Evolutionary conservation across 83 land plant genomes (phyloP).

Genomic region (Diphasiastrum complanatum): DNA sequence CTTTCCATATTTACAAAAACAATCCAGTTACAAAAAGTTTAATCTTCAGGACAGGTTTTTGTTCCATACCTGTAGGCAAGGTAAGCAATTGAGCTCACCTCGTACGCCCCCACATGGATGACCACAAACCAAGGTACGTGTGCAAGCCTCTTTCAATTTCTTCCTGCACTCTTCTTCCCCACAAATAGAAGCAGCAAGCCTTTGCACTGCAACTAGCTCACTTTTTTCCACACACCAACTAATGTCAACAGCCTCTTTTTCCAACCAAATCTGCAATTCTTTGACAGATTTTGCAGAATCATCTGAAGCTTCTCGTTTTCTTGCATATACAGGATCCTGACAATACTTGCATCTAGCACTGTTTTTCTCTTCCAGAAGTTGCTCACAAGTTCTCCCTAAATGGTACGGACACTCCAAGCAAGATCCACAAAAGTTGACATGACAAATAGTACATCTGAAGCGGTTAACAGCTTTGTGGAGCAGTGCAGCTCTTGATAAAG

Average conservation of each 20-base stretch:
- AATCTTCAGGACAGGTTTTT: too few relatives aligned
- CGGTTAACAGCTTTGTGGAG: conserved; percentile 27
- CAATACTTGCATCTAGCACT: conserved; percentile 26
- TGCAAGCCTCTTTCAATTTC: conserved; percentile 26
- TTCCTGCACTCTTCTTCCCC: conserved; percentile 23
- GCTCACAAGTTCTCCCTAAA: conserved; percentile 34
- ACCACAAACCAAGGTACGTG: conserved; percentile 30
- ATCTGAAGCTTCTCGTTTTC: not conserved
- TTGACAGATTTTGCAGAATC: conserved; percentile 17
- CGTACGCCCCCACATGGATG: conserved; percentile 35
- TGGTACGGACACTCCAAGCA: conserved; percentile 34
- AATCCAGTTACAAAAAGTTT: too few relatives aligned
- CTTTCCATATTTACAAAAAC: too few relatives aligned
- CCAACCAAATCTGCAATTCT: conserved; percentile 22
- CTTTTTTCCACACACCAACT: conserved; percentile 34
- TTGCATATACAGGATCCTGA: not conserved
- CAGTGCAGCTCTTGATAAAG: conserved; percentile 27
- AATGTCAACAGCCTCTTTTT: conserved; percentile 24
- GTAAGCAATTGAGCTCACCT: conserved; percentile 34
- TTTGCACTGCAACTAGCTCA: conserved; percentile 23
- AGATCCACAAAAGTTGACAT: conserved; percentile 27
- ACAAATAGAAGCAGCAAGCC: conserved; percentile 19
- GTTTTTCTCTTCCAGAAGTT: conserved; percentile 19
- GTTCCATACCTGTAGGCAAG: conserved; percentile 31
- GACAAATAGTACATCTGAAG: conserved; percentile 27